phyloP scores from a whole-genome alignment of 2,329 filamentous ascomycete species.

The Hansfordia pulvinata region DNA sequence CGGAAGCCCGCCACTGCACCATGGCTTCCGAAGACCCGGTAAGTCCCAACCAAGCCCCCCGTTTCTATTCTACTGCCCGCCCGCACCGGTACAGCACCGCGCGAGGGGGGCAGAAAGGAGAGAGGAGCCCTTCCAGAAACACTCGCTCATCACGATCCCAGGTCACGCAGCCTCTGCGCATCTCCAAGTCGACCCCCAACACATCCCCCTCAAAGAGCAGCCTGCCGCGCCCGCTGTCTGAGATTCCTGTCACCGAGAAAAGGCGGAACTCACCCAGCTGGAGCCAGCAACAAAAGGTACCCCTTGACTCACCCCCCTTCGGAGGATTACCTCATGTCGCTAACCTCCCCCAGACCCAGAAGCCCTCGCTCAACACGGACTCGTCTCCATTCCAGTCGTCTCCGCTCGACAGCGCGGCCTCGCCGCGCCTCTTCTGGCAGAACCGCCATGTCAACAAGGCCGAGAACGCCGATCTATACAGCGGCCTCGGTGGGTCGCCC shows the following conservation, averaged over 20 bases:
- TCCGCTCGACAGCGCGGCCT: constrained; percentile 53
- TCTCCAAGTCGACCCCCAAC: constrained; percentile 53
- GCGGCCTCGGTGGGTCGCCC: constrained; percentile 44
- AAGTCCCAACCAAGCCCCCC: no score
- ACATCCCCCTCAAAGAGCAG: constrained; percentile 50
- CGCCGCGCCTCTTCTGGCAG: constrained; percentile 89
- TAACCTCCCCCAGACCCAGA: constrained; percentile 30
- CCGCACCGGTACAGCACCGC: neutral
- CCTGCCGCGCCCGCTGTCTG: constrained; percentile 65
- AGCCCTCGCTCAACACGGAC: constrained; percentile 56
- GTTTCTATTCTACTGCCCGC: neutral
- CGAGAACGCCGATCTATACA: constrained; percentile 60
- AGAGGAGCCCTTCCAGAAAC: no score
- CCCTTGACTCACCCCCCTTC: constrained; percentile 8
- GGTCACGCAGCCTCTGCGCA: constrained; percentile 55
- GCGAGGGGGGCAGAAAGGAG: no score
- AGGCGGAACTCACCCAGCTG: constrained; percentile 88
- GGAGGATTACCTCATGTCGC: constrained; percentile 7
- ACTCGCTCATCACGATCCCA: constrained; percentile 3
- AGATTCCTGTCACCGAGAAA: constrained; percentile 75
- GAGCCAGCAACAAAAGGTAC: constrained; percentile 60
- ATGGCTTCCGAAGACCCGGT: constrained; percentile 4
- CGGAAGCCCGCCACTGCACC: no score
- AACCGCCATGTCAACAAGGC: constrained; percentile 49
- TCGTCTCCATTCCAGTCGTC: constrained; percentile 80